phyloP scores from a whole-genome alignment of 768 basidiomycete genomes.

The Termitomyces sp. region DNA sequence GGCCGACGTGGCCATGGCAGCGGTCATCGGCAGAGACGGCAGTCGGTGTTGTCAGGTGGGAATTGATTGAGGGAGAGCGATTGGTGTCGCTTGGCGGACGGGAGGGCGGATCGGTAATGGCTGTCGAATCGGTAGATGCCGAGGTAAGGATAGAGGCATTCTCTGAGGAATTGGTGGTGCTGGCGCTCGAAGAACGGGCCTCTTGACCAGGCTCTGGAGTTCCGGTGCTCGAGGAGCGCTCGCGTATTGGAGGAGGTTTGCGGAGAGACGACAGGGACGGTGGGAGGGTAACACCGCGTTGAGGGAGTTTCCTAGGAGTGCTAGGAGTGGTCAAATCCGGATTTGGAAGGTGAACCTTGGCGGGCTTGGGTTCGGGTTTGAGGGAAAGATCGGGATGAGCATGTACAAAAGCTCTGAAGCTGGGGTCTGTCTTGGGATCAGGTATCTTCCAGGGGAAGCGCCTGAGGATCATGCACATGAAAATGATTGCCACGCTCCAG shows the following conservation, averaged over 20 bases:
- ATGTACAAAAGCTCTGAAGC: conserved; percentile 86
- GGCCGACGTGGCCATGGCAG: conserved; percentile 16
- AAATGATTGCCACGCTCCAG: conserved; percentile 97
- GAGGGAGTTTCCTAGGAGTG: conserved; percentile 14
- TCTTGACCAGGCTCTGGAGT: conserved; percentile 20
- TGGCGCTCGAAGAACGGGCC: conserved; percentile 28
- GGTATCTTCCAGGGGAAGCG: conserved; percentile 99
- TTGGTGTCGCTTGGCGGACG: conserved; percentile 30
- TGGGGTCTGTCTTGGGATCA: conserved; percentile 87
- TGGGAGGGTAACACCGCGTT: conserved; percentile 35
- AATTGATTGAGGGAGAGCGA: conserved; percentile 4
- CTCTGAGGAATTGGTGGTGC: conserved; percentile 35
- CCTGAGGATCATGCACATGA: conserved; percentile 97
- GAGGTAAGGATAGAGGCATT: conserved; percentile 40
- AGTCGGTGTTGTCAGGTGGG: conserved; percentile 22
- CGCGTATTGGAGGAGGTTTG: conserved; percentile 21
- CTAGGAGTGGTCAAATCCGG: conserved; percentile 4
- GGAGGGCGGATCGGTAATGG: conserved; percentile 46
- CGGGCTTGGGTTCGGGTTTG: conserved; percentile 37
- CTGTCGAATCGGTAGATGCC: conserved; percentile 40
- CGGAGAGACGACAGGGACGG: conserved; percentile 18
- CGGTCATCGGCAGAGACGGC: conserved; percentile 17
- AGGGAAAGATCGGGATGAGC: conserved; percentile 83
- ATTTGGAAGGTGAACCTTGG: conserved; percentile 15
- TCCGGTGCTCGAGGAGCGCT: conserved; percentile 31